Conservation (phyloP, 495 filamentous ascomycete species). For the Aspergillus panamensis region DNA sequence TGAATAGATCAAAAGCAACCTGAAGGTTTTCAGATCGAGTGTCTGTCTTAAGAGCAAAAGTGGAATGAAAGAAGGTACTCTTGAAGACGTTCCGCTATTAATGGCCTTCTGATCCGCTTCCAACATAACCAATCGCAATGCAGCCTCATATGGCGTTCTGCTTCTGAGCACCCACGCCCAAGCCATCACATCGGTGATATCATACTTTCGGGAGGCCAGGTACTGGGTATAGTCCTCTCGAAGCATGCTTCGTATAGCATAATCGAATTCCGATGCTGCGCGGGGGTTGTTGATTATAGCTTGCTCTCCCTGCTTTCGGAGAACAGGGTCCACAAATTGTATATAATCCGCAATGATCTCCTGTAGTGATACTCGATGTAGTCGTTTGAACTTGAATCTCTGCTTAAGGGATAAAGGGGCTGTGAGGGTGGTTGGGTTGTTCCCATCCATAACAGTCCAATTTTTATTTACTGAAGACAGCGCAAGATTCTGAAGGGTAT, state of each 20-base stretch:
- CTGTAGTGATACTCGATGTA: constrained; percentile 30
- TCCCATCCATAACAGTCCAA: constrained; percentile 3
- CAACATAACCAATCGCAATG: constrained; percentile 37
- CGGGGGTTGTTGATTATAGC: not conserved
- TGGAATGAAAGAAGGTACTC: constrained; percentile 48
- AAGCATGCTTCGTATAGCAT: constrained; percentile 35
- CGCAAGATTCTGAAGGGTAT: constrained; percentile 7
- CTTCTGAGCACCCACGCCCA: constrained; percentile 59
- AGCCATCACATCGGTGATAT: constrained; percentile 46
- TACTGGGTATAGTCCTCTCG: constrained; percentile 25
- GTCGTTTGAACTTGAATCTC: constrained; percentile 14
- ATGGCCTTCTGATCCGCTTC: constrained; percentile 24
- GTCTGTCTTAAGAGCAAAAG: constrained; percentile 48
- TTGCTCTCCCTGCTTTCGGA: constrained; percentile 13
- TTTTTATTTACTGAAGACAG: not conserved
- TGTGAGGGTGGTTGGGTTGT: not conserved
- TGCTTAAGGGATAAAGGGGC: constrained; percentile 10
- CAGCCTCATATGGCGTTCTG: constrained; percentile 37
- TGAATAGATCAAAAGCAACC: constrained; percentile 41
- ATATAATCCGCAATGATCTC: constrained; percentile 41
- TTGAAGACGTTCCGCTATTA: constrained; percentile 2
- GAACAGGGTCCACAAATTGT: constrained; percentile 32
- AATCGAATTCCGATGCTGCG: constrained; percentile 5
- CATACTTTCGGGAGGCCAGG: constrained; percentile 40
- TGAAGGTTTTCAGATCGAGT: constrained; percentile 41